Evolutionary conservation across 768 basidiomycete genomes (phyloP), one percentile per base, ranked within the genome.

Genomic region (Pulveroboletus frians): DNA sequence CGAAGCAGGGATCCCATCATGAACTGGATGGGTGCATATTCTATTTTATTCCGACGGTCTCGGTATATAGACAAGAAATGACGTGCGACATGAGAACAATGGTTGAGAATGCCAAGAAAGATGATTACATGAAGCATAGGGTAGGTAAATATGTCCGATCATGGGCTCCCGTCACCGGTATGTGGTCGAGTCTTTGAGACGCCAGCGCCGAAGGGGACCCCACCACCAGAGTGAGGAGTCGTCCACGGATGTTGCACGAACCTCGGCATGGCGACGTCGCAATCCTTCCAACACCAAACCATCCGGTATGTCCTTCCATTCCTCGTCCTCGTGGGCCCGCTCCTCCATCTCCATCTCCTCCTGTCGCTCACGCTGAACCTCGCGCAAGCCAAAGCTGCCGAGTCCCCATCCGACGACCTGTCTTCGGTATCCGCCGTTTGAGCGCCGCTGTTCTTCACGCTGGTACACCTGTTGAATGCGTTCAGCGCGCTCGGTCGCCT

Each of bases 161-260:
- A 3, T 17, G 14, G 20, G 17, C 3, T 26, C 4, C 1, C 8
- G 30, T 53, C 57, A 71, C 30, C 59, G 67, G 65, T 92, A 92
- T 43, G 75, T 73, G 9, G 88, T 90, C 53, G 85, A 79, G 59
- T 92, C 89, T 55, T 83, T 78, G 56, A 91, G 65, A 39, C 89
- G 73, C 88, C 87, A 91, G 26, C 76, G 73, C 39, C 77, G 72
- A 18, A 91, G 65, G 3, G 88, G 87, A 0, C 85, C 85, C 86
- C 87, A 89, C 83, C 86, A 88, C 82, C 81, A 88, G 51, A 86
- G 53, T 6, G 85, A 85, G 29, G 62, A 42, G 46, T 51, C 47
- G 4, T 53, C 51, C 13, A 43, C 32, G 14, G 27, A 35, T 21
- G 53, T 46, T 8, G 51, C 43, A 23, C 30, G 51, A 20, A 6